Conservation (phyloP, 495 filamentous ascomycete genomes). For the Aspergillus carlsbadensis region DNA sequence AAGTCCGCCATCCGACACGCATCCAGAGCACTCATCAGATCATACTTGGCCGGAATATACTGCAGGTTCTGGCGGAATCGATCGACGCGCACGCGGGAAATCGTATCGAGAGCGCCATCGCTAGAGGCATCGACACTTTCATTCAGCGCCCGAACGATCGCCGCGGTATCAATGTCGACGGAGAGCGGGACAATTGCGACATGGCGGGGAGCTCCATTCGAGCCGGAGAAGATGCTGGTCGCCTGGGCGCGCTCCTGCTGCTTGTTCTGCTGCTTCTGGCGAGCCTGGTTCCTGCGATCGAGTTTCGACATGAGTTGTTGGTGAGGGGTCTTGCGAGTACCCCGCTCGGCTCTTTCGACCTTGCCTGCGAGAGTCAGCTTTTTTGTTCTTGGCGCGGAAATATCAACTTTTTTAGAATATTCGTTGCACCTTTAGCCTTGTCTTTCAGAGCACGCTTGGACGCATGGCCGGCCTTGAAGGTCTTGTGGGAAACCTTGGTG, state of each 20-base stretch:
- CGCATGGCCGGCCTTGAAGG: constrained; percentile 87
- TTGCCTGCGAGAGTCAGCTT: constrained; percentile 49
- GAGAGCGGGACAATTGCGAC: constrained; percentile 90
- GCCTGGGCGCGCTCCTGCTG: constrained; percentile 74
- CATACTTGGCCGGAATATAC: constrained; percentile 70
- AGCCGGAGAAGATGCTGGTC: constrained; percentile 76
- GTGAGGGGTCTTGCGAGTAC: constrained; percentile 80
- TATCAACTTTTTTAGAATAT: neutral
- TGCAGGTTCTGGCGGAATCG: constrained; percentile 90
- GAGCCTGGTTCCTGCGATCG: constrained; percentile 88
- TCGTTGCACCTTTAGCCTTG: constrained; percentile 67
- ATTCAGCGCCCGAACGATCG: constrained; percentile 70
- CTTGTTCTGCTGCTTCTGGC: constrained; percentile 79
- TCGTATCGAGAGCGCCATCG: constrained; percentile 59
- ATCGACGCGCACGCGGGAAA: constrained; percentile 68
- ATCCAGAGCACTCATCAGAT: constrained; percentile 75
- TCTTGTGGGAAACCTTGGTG: constrained; percentile 79
- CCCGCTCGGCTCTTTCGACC: constrained; percentile 55
- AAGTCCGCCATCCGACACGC: constrained; percentile 88
- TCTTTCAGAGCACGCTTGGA: constrained; percentile 85
- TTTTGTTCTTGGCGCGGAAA: neutral
- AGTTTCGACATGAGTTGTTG: constrained; percentile 97
- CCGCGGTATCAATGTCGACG: constrained; percentile 60
- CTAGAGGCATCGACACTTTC: constrained; percentile 72
- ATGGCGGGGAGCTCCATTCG: constrained; percentile 82